These are phyloP conservation scores for Cardamine occulta DNA, from an alignment of 345 rosid species.

Conservation along the genomic window DNA sequence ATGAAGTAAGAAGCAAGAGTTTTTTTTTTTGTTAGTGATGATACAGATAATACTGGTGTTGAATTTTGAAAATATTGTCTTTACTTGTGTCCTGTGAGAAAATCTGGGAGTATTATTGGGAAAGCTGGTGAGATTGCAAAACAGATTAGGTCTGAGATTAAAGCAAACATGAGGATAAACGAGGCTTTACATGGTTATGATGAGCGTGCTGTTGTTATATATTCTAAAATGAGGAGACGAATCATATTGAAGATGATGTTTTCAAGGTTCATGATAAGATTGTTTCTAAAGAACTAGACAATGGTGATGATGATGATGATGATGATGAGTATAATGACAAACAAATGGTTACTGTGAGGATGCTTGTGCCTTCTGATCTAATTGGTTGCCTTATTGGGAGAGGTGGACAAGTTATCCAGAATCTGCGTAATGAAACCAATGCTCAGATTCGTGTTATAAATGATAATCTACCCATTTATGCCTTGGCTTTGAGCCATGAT, in stretches of 20 bases:
- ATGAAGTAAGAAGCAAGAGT: constrained; percentile 46
- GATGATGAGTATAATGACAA: constrained; percentile 53
- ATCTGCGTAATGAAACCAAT: constrained; percentile 53
- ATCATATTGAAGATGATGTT: constrained; percentile 54
- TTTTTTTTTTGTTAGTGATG: constrained; percentile 29
- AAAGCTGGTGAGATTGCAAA: constrained; percentile 68
- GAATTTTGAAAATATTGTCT: constrained; percentile 64
- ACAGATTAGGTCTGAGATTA: constrained; percentile 59
- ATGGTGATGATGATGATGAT: constrained; percentile 47
- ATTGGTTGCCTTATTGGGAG: constrained; percentile 74
- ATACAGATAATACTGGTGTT: constrained; percentile 49
- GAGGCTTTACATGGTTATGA: constrained; percentile 57
- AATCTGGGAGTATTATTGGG: constrained; percentile 67
- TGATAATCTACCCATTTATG: constrained; percentile 60
- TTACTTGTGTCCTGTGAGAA: constrained; percentile 59
- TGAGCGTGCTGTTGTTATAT: constrained; percentile 65
- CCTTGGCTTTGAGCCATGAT: constrained; percentile 56
- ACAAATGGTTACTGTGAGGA: constrained; percentile 49
- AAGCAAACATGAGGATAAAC: too few relatives aligned
- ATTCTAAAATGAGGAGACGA: constrained; percentile 60
- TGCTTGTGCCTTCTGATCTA: constrained; percentile 75
- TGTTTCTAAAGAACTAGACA: constrained; percentile 48
- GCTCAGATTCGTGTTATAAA: constrained; percentile 66
- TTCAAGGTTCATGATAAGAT: constrained; percentile 64
- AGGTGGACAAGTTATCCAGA: constrained; percentile 70